Conservation (phyloP, 192 early-diverging fungal species). For the Rhizophagus sp. region DNA sequence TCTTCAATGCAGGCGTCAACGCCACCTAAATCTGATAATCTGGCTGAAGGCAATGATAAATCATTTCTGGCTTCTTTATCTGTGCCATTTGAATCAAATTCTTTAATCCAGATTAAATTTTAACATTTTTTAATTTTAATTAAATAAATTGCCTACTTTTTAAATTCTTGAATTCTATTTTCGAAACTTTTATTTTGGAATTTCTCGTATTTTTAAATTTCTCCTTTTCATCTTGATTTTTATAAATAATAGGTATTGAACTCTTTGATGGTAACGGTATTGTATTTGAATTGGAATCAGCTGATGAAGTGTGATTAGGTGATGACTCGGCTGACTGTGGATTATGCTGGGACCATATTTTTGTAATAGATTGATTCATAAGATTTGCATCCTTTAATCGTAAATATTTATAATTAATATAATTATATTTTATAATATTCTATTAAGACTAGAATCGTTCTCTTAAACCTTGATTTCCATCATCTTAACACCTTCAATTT, state of each 20-base stretch:
- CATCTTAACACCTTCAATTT: slow-evolving; percentile 14
- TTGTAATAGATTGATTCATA: slow-evolving; percentile 62
- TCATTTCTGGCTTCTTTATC: not conserved
- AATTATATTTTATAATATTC: not conserved
- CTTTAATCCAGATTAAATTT: not conserved
- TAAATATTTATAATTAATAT: slow-evolving; percentile 6
- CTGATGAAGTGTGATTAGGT: slow-evolving; percentile 27
- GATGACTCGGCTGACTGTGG: slow-evolving; percentile 1
- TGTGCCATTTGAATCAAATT: not conserved
- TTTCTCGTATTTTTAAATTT: not conserved
- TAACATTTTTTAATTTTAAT: not conserved
- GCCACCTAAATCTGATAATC: slow-evolving; percentile 84
- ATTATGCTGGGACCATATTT: slow-evolving; percentile 40
- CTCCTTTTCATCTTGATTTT: not conserved
- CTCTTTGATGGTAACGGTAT: not conserved
- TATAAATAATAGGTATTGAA: not conserved
- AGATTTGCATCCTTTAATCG: slow-evolving; percentile 52
- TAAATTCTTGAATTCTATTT: not conserved
- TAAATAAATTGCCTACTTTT: not conserved
- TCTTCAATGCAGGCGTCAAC: slow-evolving; percentile 90
- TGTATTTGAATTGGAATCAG: slow-evolving; percentile 34
- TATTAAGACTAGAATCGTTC: not conserved
- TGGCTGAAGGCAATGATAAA: slow-evolving; percentile 48
- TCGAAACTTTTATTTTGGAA: not conserved
- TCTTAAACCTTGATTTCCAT: slow-evolving; percentile 21